phyloP scores from a whole-genome alignment of 169 alveolate species.

The Cyclospora cayetanensis region DNA sequence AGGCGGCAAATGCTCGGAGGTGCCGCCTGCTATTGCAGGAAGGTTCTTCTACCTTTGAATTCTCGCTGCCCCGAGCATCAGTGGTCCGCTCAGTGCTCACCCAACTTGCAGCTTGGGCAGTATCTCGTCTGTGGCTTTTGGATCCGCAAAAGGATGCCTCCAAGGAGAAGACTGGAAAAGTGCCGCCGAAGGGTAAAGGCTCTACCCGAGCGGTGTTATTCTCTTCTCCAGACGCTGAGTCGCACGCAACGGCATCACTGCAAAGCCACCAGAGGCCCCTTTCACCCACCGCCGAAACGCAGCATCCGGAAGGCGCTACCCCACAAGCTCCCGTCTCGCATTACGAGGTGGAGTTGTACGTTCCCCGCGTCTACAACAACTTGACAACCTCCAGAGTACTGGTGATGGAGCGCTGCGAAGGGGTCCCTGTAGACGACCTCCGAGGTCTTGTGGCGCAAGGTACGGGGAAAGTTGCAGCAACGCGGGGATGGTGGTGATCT shows the following conservation, averaged over 20 bases:
- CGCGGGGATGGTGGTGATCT: no score
- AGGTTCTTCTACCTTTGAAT: not conserved
- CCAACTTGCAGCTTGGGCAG: slow-evolving; percentile 17
- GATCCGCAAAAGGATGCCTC: not conserved
- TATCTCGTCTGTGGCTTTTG: not conserved
- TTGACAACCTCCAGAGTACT: slow-evolving; percentile 69
- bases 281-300: not conserved
- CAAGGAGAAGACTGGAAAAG: not conserved
- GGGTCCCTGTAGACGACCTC: slow-evolving; percentile 67
- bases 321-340: not conserved
- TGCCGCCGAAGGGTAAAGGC: no score
- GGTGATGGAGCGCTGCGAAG: slow-evolving; percentile 71
- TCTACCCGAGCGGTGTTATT: not conserved
- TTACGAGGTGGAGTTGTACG: slow-evolving; percentile 59
- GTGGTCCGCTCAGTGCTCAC: slow-evolving; percentile 14
- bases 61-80: slow-evolving; percentile 36
- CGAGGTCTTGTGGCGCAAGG: slow-evolving; percentile 44
- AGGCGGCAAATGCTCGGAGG: slow-evolving; percentile 67
- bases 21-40: slow-evolving; percentile 40
- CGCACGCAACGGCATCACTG: not conserved
- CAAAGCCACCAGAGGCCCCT: not conserved
- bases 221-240: not conserved
- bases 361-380: slow-evolving; percentile 54
- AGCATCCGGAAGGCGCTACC: not conserved
- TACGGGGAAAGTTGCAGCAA: not conserved